phyloP scores from a whole-genome alignment of 345 rosid species.

The Citrus mangshanensis region DNA sequence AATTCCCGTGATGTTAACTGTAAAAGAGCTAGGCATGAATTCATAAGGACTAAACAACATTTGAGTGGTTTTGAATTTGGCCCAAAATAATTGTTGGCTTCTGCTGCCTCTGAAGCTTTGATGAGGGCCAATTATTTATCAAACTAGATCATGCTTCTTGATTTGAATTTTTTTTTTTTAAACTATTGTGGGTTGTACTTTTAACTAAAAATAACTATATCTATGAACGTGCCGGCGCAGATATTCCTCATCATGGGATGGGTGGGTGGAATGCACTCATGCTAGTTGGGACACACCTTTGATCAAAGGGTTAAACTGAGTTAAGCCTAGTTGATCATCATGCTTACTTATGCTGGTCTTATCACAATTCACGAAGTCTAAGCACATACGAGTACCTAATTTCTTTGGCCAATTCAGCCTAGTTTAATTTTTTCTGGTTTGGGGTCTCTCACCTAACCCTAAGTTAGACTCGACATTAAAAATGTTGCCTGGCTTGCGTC shows the following conservation, averaged over 20 bases:
- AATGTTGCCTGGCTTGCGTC: not conserved
- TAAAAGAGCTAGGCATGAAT: not conserved
- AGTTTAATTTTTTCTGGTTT: not conserved
- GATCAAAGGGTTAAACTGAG: not conserved
- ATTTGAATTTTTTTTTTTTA: not conserved
- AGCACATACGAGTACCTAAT: not conserved
- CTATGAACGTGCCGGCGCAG: not conserved
- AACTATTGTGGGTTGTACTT: not conserved
- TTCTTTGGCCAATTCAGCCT: no score
- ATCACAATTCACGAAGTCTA: not conserved
- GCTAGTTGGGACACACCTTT: not conserved
- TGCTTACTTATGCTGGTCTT: not conserved
- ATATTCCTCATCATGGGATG: not conserved
- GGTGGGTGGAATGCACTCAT: not conserved
- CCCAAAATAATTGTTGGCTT: not conserved
- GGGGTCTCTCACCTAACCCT: not conserved
- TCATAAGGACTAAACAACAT: not conserved
- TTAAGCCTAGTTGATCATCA: not conserved
- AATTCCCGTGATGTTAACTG: not conserved
- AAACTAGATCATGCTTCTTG: not conserved
- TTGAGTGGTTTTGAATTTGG: not conserved
- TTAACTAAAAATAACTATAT: not conserved
- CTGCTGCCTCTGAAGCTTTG: not conserved
- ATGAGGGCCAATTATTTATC: not conserved
- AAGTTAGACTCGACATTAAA: not conserved